These are phyloP conservation scores for Colletotrichum sp. DNA, from an alignment of 2,329 filamentous ascomycete genomes.

Conservation along the genomic window DNA sequence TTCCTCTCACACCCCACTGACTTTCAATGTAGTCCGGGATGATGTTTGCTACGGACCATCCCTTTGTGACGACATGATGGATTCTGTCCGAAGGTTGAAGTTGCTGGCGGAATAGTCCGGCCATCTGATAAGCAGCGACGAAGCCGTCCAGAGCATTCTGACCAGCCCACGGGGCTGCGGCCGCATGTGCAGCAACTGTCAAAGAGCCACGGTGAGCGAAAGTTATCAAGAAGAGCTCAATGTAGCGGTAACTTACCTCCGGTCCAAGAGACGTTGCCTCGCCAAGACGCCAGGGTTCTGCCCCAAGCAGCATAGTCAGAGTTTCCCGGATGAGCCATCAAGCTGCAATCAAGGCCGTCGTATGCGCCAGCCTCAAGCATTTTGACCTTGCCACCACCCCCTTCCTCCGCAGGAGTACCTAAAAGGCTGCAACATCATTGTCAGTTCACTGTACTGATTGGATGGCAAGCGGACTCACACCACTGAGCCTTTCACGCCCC, in stretches of 20 bases:
- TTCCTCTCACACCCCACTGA: conserved; percentile 13
- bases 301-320: conserved; percentile 6
- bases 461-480: not conserved
- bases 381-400: conserved; percentile 51
- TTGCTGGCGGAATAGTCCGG: conserved; percentile 25
- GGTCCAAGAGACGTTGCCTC: not conserved
- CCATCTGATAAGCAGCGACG: not conserved
- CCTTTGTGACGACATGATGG: conserved; percentile 24
- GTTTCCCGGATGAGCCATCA: conserved; percentile 5
- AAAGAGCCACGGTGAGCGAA: accelerated
- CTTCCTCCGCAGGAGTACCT: conserved; percentile 19
- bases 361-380: conserved; percentile 50
- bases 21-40: conserved; percentile 3
- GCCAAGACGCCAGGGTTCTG: not conserved
- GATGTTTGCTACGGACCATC: not conserved
- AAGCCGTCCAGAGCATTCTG: not conserved
- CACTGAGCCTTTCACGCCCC: not conserved
- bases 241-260: not conserved
- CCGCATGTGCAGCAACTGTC: not conserved
- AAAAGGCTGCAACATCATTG: conserved; percentile 12
- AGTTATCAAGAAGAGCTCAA: accelerated
- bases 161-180: not conserved
- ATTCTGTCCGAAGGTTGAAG: conserved; percentile 25
- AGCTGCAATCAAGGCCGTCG: conserved; percentile 28
- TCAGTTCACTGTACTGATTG: accelerated